These are phyloP conservation scores for Neopestalotiopsis sp. DNA, from an alignment of 2,329 filamentous ascomycete genomes.

Conservation along the genomic window DNA sequence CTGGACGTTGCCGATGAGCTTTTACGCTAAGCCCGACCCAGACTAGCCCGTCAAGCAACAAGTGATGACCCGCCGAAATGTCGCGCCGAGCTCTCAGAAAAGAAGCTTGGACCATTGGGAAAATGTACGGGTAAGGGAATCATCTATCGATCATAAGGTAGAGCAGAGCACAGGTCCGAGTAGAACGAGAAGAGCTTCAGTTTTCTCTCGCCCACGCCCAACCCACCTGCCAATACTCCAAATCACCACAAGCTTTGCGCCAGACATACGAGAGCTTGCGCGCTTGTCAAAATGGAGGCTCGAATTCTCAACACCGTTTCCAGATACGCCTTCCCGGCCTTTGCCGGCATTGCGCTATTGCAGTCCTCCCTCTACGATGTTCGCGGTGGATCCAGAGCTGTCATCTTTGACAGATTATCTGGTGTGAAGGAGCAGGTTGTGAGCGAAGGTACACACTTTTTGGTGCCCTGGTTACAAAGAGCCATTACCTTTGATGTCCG, in stretches of 20 bases:
- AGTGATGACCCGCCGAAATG: slow-evolving; percentile 21
- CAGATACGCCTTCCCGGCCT: slow-evolving; percentile 74
- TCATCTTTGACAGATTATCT: slow-evolving; percentile 94
- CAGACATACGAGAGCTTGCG: not conserved
- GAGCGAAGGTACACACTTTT: slow-evolving; percentile 96
- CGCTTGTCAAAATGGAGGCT: slow-evolving; percentile 43
- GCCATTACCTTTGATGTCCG: slow-evolving; percentile 96
- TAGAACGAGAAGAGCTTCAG: not conserved
- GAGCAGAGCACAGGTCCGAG: not conserved
- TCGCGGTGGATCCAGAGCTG: slow-evolving; percentile 88
- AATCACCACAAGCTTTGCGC: not conserved
- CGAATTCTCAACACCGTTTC: slow-evolving; percentile 66
- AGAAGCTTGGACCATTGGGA: slow-evolving; percentile 12
- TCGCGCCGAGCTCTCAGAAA: slow-evolving; percentile 17
- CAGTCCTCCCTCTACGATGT: slow-evolving; percentile 95
- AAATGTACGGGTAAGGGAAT: slow-evolving; percentile 12
- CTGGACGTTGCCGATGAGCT: slow-evolving; percentile 14
- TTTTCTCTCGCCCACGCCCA: not conserved
- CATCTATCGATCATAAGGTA: not conserved
- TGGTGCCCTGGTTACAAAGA: slow-evolving; percentile 94
- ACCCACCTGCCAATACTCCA: not conserved
- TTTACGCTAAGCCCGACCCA: not conserved
- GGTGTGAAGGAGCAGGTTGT: slow-evolving; percentile 93
- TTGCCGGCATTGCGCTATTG: slow-evolving; percentile 68
- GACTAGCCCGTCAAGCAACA: not conserved